phyloP scores from a whole-genome alignment of 768 basidiomycete species.

The Exidia glandulosa region DNA sequence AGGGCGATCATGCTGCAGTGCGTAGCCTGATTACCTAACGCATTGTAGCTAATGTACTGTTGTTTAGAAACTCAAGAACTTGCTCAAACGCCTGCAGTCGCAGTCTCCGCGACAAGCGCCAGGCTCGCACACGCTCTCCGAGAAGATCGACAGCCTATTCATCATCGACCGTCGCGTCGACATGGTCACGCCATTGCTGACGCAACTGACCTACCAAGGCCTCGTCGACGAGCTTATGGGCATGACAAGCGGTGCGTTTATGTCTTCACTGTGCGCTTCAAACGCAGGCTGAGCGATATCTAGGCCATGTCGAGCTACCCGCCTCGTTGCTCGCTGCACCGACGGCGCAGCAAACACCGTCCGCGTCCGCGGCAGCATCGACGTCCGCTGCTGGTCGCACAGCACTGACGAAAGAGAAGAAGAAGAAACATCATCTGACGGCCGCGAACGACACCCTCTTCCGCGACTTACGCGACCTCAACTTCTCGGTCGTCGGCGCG shows the following conservation, averaged over 20 bases:
- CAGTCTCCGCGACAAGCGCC: conserved; percentile 25
- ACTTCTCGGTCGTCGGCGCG: conserved; percentile 83
- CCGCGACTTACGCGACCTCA: conserved; percentile 75
- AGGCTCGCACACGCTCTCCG: conserved; percentile 34
- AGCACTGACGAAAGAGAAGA: conserved; percentile 48
- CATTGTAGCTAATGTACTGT: background rate
- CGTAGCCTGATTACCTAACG: background rate
- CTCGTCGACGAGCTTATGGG: conserved; percentile 88
- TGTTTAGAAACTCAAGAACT: conserved; percentile 33
- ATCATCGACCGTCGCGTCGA: conserved; percentile 85
- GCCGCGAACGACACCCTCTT: conserved; percentile 69
- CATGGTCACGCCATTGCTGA: conserved; percentile 90
- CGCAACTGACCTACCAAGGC: conserved; percentile 94
- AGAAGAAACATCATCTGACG: conserved; percentile 83
- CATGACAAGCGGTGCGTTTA: conserved; percentile 72
- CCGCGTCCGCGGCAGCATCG: conserved; percentile 1
- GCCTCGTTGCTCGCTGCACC: conserved; percentile 55
- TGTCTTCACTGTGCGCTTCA: background rate
- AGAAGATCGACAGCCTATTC: conserved; percentile 74
- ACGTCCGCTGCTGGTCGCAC: background rate
- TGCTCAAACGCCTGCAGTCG: conserved; percentile 24
- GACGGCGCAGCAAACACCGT: conserved; percentile 22
- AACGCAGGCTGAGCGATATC: conserved; percentile 4
- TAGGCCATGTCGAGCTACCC: conserved; percentile 76
- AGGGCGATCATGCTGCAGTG: conserved; percentile 80